Evolutionary conservation across 2,329 filamentous ascomycete species (phyloP), one percentile per base, ranked within the genome.

Genomic region (Colletotrichum truncatum): DNA sequence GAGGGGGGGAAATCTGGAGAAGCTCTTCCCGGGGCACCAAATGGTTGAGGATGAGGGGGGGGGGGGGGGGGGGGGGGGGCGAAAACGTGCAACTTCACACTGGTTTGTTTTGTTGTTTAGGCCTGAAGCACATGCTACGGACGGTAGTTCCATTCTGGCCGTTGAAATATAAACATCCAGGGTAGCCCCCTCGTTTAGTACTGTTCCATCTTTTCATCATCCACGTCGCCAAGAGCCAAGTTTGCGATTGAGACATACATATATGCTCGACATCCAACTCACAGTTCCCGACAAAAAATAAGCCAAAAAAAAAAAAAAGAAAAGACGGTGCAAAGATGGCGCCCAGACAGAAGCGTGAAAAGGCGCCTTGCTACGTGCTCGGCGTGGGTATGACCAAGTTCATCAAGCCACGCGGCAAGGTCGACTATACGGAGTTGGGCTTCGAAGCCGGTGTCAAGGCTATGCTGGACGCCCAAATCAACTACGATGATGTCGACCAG

Each of bases 301-400:
- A 60, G 18, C n/a, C n/a, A n/a, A n/a, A n/a, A n/a, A n/a, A n/a
- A n/a, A n/a, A n/a, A n/a, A n/a, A n/a, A n/a, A n/a, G n/a, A n/a
- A n/a, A n/a, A n/a, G n/a, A n/a, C n/a, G n/a, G n/a, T n/a, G n/a
- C 55, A 69, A 77, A 64, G 62, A 87, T 87, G 85, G 76, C 82
- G 49, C 78, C 78, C 73, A 82, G 82, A 70, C 76, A 80, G 71
- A 85, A 84, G 72, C 78, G 63, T 36, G 57, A 82, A 57, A 82
- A 81, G 70, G 73, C 78, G 68, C 84, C 85, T 65, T 84, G 83
- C 84, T 98, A 98, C 85, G 93, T 98, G 76, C 89, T 98, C 67
- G 95, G 95, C 83, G 96, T 98, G 72, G 95, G 95, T 82, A 96
- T 98, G 93, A 98, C 95, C 82, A 97, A 97, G 81, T 98, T 98